phyloP scores from a whole-genome alignment of 2,329 filamentous ascomycete species.

The Sporothrix protearum region DNA sequence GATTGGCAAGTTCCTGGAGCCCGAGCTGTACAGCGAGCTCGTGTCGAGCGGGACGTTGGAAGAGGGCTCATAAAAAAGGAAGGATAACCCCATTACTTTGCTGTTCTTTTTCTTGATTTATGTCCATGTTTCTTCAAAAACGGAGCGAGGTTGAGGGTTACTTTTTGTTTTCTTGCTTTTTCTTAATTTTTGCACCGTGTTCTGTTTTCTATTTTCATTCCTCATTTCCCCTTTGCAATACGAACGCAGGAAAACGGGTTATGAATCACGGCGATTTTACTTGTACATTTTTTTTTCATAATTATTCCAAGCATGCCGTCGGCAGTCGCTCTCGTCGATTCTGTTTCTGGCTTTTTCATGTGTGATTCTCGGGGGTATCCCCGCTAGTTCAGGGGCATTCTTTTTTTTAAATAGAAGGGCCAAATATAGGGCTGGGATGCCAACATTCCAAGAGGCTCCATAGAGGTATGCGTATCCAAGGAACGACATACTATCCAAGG shows the following conservation, averaged over 20 bases:
- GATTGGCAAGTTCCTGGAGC: constrained; percentile 93
- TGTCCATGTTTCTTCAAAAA: background rate
- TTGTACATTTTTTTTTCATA: background rate
- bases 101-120: background rate
- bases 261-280: constrained; percentile 6
- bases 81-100: background rate
- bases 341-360: background rate
- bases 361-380: background rate
- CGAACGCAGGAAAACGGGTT: background rate
- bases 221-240: background rate
- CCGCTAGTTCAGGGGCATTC: constrained; percentile 8
- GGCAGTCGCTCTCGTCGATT: background rate
- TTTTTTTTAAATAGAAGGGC: background rate
- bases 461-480: background rate
- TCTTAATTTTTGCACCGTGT: background rate
- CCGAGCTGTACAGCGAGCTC: constrained; percentile 82
- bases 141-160: constrained; percentile 13
- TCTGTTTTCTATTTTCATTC: background rate
- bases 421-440: constrained; percentile 15
- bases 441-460: background rate
- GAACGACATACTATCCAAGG: background rate
- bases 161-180: constrained; percentile 11
- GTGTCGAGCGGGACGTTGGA: constrained; percentile 87
- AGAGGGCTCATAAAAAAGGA: constrained; percentile 35
- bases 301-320: background rate